Evolutionary conservation across 208 protist genomes (phyloP).

Genomic region (Crithidia acanthocephali): DNA sequence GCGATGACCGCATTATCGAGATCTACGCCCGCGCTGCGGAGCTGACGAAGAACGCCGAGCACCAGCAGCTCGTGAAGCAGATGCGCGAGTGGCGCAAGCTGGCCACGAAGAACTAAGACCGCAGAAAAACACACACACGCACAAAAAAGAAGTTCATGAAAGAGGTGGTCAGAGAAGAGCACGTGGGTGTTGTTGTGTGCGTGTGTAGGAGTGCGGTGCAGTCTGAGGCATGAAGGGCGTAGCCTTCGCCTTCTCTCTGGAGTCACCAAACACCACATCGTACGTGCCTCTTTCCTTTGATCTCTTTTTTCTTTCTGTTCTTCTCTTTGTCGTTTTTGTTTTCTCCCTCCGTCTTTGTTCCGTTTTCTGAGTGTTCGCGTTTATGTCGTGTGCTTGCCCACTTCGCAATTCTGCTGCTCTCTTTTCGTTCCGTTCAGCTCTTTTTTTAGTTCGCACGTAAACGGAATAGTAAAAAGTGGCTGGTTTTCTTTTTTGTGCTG

Average conservation of each 20-base stretch:
- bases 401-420: constrained; percentile 5
- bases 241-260: not conserved
- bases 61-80: constrained; percentile 73
- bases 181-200: too few relatives aligned
- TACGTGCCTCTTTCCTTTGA: not conserved
- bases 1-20: constrained; percentile 83
- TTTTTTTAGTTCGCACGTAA: not conserved
- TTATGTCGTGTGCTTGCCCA: constrained; percentile 9
- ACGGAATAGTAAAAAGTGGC: too few relatives aligned
- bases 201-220: too few relatives aligned
- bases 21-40: constrained; percentile 86
- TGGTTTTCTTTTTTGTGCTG: constrained; percentile 14
- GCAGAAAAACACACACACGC: too few relatives aligned
- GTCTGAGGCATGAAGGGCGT: not conserved
- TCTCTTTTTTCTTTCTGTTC: not conserved
- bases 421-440: not conserved
- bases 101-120: constrained; percentile 56
- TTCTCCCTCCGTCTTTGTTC: not conserved
- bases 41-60: constrained; percentile 78
- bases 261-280: not conserved
- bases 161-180: too few relatives aligned
- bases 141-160: too few relatives aligned
- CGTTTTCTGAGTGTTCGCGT: not conserved
- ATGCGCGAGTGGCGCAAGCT: constrained; percentile 79
- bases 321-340: not conserved